Conservation (phyloP, 2,329 filamentous ascomycete species). For the Neofusicoccum kwambonambiense region DNA sequence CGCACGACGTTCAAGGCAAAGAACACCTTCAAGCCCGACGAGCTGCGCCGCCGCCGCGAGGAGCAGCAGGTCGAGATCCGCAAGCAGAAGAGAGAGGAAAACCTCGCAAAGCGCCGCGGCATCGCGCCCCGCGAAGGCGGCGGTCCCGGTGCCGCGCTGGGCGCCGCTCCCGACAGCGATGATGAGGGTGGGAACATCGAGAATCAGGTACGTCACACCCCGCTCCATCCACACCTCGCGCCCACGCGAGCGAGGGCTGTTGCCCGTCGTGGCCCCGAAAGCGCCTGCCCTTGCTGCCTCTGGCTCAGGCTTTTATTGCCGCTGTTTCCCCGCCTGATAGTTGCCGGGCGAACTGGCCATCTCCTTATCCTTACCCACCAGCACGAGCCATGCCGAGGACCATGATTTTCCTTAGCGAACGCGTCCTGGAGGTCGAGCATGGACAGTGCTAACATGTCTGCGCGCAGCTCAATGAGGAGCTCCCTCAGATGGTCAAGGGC, state of each 20-base stretch:
- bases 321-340: slow-evolving; percentile 13
- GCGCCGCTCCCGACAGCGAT: slow-evolving; percentile 91
- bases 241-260: background rate
- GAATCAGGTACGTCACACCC: slow-evolving; percentile 72
- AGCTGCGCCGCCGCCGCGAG: slow-evolving; percentile 95
- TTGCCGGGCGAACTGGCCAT: slow-evolving; percentile 19
- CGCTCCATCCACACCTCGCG: background rate
- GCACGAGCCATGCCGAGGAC: slow-evolving; percentile 19
- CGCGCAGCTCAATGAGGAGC: slow-evolving; percentile 86
- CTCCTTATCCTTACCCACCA: slow-evolving; percentile 21
- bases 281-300: background rate
- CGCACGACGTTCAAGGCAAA: slow-evolving; percentile 99
- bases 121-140: slow-evolving; percentile 75
- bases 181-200: slow-evolving; percentile 95
- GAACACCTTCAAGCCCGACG: slow-evolving; percentile 98
- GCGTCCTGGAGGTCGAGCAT: too few species aligned
- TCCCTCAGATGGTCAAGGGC: slow-evolving; percentile 95
- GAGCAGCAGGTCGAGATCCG: slow-evolving; percentile 99
- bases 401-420: slow-evolving; percentile 10
- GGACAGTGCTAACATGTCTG: background rate
- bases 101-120: slow-evolving; percentile 95
- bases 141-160: slow-evolving; percentile 75
- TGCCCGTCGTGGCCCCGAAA: background rate
- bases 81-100: slow-evolving; percentile 98
- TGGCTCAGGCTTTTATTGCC: slow-evolving; percentile 17